Evolutionary conservation across 805 yeast species (phyloP).

Genomic region (Spathaspora arborariae): DNA sequence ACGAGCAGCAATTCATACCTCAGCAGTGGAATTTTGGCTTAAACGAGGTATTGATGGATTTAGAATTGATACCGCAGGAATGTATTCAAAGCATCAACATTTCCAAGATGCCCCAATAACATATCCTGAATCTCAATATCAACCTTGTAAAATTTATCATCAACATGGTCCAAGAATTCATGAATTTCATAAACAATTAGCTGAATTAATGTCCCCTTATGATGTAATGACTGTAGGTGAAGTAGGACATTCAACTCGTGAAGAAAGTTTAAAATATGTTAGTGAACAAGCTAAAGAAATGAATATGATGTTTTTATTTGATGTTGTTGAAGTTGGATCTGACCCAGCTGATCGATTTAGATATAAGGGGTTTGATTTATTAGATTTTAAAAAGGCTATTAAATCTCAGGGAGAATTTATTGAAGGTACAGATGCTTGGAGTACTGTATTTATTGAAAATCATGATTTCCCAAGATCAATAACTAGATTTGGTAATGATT

Average conservation of each 20-base stretch:
- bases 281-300: conserved; percentile 34
- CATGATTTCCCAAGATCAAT: conserved; percentile 58
- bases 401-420: conserved; percentile 32
- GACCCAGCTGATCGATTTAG: conserved; percentile 31
- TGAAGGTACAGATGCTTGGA: conserved; percentile 54
- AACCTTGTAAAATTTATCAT: conserved; percentile 30
- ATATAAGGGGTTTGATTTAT: conserved; percentile 27
- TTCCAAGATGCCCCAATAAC: conserved; percentile 48
- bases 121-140: conserved; percentile 37
- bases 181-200: conserved; percentile 54
- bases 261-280: conserved; percentile 42
- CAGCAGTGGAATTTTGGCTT: conserved; percentile 51
- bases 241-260: conserved; percentile 42
- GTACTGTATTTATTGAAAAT: conserved; percentile 52
- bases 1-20: conserved; percentile 38
- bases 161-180: conserved; percentile 54
- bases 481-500: conserved; percentile 47
- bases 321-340: conserved; percentile 36
- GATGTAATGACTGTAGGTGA: conserved; percentile 60
- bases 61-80: conserved; percentile 53
- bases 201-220: conserved; percentile 38
- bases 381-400: conserved; percentile 41
- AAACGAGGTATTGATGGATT: conserved; percentile 57
- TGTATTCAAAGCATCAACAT: conserved; percentile 45
- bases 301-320: conserved; percentile 35